Evolutionary conservation across 2,329 filamentous ascomycete species (phyloP), one percentile per base, ranked within the genome.

Genomic region (Pestalotiopsis sp.): DNA sequence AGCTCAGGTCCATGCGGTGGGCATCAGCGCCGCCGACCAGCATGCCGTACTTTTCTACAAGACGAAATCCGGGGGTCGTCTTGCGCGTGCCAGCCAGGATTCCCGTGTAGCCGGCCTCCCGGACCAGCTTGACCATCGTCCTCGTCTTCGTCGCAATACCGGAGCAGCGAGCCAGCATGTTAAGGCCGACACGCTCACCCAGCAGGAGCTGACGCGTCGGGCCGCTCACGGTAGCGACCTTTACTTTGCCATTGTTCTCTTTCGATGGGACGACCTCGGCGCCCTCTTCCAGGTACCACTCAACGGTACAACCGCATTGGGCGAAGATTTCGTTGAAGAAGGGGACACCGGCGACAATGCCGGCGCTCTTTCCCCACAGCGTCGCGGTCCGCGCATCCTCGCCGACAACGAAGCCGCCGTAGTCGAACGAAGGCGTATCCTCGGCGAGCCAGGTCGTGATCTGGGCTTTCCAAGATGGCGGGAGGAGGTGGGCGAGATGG

Each of bases 31-130:
- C 96, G 68, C 95, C 96, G 17, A 97, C 92, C 25, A 98, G 84
- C 92, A 99, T 98, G 74, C 94, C 96, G 81, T 99, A 99, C 83
- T 99, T 99, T 82, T 99, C 96, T 11, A 98, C 95, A 4, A 98
- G 84, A 12, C 96, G 88, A 83, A 98, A 99, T 0, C 96, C 96
- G 0, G 96, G 96, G 0, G 96, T 99, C 0, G 96, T 99, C 85
- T 99, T 99, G 77, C 96, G 88, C 60, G 96, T 99, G 58, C 96
- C 96, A 0, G 96, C 95, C n/a, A 99, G 84, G 2, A 91, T 91
- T 69, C 95, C 95, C 36, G 83, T 84, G 82, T 95, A 98, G 2
- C 95, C 95, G 3, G 89, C 90, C 14, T 81, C 81, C 66, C 89
- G 84, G 67, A 92, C 82, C 69, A 86, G 82, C 25, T 81, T 75